Evolutionary conservation across 768 basidiomycete species (phyloP).

Genomic region (Lanmaoa rubissima): DNA sequence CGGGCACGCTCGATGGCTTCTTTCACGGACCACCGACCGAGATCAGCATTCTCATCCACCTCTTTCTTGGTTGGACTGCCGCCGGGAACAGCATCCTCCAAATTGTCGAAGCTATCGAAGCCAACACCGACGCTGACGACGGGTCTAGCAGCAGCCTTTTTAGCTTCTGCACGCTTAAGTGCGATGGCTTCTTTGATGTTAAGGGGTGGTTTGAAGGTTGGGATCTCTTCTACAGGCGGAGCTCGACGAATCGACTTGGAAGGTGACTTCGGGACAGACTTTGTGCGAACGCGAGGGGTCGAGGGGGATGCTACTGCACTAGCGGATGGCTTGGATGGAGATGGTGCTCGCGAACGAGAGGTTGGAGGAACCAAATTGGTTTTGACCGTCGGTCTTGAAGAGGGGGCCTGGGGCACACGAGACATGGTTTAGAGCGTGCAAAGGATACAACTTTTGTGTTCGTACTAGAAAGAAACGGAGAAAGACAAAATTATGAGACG

Average conservation of each 20-base stretch:
- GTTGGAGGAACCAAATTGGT: slow-evolving; percentile 27
- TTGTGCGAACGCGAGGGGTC: slow-evolving; percentile 36
- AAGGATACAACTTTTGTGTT: slow-evolving; percentile 1
- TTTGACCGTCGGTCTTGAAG: slow-evolving; percentile 33
- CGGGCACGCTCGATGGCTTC: slow-evolving; percentile 78
- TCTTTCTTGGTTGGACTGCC: slow-evolving; percentile 31
- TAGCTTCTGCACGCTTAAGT: slow-evolving; percentile 73
- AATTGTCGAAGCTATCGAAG: slow-evolving; percentile 37
- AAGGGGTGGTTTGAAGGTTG: slow-evolving; percentile 33
- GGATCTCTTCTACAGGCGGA: slow-evolving; percentile 21
- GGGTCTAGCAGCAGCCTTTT: slow-evolving; percentile 44
- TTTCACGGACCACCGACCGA: slow-evolving; percentile 62
- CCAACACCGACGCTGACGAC: slow-evolving; percentile 26
- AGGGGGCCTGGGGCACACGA: slow-evolving; percentile 38
- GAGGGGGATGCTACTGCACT: slow-evolving; percentile 24
- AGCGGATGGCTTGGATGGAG: slow-evolving; percentile 30
- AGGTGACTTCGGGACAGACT: slow-evolving; percentile 37
- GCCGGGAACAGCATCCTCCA: slow-evolving; percentile 50
- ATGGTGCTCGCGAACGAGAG: slow-evolving; percentile 33
- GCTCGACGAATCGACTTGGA: slow-evolving; percentile 28
- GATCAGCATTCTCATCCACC: slow-evolving; percentile 46
- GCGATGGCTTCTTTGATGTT: slow-evolving; percentile 80
- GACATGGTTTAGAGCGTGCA: slow-evolving; percentile 32
- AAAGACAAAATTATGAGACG: not conserved
- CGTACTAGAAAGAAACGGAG: slow-evolving; percentile 1